phyloP scores from a whole-genome alignment of 73 alveolate genomes.

The Paramecium caudatum region DNA sequence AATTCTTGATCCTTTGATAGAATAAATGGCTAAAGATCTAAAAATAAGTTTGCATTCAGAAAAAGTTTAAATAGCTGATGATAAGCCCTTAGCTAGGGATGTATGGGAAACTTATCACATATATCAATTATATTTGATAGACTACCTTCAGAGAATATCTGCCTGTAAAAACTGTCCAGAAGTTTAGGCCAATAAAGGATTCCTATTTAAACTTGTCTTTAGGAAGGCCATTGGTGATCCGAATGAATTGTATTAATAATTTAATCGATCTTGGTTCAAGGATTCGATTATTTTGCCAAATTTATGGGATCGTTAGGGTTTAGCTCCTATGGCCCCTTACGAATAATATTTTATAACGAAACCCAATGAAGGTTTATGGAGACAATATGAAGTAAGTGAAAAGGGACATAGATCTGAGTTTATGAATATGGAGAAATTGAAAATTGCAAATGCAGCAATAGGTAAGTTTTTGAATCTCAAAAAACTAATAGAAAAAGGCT shows the following conservation, averaged over 20 bases:
- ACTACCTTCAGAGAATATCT: slow-evolving; percentile 51
- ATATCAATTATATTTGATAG: slow-evolving; percentile 56
- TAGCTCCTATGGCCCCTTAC: slow-evolving; percentile 66
- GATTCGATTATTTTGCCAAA: not conserved
- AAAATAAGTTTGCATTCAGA: slow-evolving; percentile 61
- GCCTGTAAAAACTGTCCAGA: not conserved
- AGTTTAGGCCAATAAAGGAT: slow-evolving; percentile 59
- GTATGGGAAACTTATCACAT: slow-evolving; percentile 76
- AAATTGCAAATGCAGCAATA: slow-evolving; percentile 50
- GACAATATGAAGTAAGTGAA: slow-evolving; percentile 75
- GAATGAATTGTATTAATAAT: slow-evolving; percentile 60
- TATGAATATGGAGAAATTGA: slow-evolving; percentile 73
- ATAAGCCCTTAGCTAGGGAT: slow-evolving; percentile 63
- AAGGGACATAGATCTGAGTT: slow-evolving; percentile 71
- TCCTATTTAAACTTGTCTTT: slow-evolving; percentile 68
- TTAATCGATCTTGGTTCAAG: slow-evolving; percentile 35
- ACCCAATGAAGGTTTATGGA: slow-evolving; percentile 65
- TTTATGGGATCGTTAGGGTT: slow-evolving; percentile 69
- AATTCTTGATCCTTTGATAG: slow-evolving; percentile 6
- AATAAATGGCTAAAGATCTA: slow-evolving; percentile 23
- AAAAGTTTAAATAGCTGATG: slow-evolving; percentile 51
- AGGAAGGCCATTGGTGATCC: slow-evolving; percentile 77
- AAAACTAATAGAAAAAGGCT: slow-evolving; percentile 31
- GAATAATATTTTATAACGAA: slow-evolving; percentile 26
- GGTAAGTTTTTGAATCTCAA: slow-evolving; percentile 48